These are phyloP conservation scores for Brassica carinata DNA, from an alignment of 345 rosid species.

Conservation along the genomic window DNA sequence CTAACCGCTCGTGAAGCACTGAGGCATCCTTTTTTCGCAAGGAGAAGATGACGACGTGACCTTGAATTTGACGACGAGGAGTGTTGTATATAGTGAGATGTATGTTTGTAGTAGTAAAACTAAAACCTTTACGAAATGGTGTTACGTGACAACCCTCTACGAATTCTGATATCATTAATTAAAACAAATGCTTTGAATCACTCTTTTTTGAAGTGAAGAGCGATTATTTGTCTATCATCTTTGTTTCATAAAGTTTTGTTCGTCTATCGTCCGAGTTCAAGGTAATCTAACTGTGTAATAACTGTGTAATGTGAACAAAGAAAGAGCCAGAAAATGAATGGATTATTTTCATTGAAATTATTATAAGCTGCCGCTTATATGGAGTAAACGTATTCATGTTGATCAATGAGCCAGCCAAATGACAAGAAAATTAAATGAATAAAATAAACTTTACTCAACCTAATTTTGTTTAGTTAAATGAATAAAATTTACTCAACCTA, in stretches of 20 bases:
- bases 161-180: slow-evolving; percentile 18
- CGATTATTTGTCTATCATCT: slow-evolving; percentile 11
- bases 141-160: slow-evolving; percentile 3
- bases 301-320: neutral
- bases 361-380: neutral
- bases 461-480: neutral
- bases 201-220: slow-evolving; percentile 4
- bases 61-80: neutral
- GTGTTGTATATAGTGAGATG: slow-evolving; percentile 30
- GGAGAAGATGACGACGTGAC: slow-evolving; percentile 51
- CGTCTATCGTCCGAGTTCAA: neutral
- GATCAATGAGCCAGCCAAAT: neutral
- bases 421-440: neutral
- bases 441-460: neutral
- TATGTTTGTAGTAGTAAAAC: slow-evolving; percentile 12
- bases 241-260: neutral
- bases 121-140: slow-evolving; percentile 12
- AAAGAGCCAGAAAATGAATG: neutral
- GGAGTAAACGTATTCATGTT: neutral
- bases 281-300: neutral
- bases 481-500: neutral
- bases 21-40: slow-evolving; percentile 69
- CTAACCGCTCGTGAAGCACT: slow-evolving; percentile 80
- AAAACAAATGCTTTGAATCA: slow-evolving; percentile 7
- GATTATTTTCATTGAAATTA: neutral